Percentiles rank a stretch among this genome's conserved stretches.
phyloP scores from a whole-genome alignment of 768 basidiomycete species.

The Phanerodontia chrysosporium region DNA sequence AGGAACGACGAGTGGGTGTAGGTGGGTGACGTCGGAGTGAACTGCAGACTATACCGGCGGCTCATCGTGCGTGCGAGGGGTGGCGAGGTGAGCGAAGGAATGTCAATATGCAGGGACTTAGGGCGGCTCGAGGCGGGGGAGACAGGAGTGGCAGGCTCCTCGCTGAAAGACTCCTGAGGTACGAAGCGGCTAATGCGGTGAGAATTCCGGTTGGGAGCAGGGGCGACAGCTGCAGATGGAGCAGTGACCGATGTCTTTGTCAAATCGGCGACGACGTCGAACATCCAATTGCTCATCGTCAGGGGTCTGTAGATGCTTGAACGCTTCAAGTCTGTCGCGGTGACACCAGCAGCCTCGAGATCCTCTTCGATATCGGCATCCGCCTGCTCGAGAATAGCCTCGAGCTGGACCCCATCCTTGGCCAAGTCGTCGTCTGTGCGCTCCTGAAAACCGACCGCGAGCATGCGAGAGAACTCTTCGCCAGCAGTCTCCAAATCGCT shows the following conservation, averaged over 20 bases:
- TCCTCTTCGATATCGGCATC: slow-evolving; percentile 34
- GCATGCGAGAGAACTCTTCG: slow-evolving; percentile 74
- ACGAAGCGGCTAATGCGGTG: slow-evolving; percentile 33
- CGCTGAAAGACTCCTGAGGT: slow-evolving; percentile 29
- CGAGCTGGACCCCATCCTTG: slow-evolving; percentile 38
- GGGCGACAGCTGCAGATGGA: slow-evolving; percentile 15
- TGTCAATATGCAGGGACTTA: slow-evolving; percentile 37
- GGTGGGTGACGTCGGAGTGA: slow-evolving; percentile 52
- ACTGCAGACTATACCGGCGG: slow-evolving; percentile 57
- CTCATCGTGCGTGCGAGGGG: slow-evolving; percentile 29
- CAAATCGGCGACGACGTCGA: slow-evolving; percentile 70
- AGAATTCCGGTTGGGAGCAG: slow-evolving; percentile 23
- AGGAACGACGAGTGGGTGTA: slow-evolving; percentile 26
- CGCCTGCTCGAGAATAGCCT: slow-evolving; percentile 43
- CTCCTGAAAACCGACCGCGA: slow-evolving; percentile 45
- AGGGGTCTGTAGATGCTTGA: slow-evolving; percentile 51
- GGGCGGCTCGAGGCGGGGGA: slow-evolving; percentile 21
- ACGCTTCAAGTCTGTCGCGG: slow-evolving; percentile 30
- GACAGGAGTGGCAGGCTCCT: slow-evolving; percentile 13
- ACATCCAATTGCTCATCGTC: slow-evolving; percentile 80
- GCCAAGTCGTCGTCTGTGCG: slow-evolving; percentile 29
- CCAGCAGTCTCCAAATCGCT: slow-evolving; percentile 60
- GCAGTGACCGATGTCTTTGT: slow-evolving; percentile 29
- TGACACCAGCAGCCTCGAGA: slow-evolving; percentile 22
- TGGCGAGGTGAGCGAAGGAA: slow-evolving; percentile 27